Conservation (phyloP, 1,284 basidiomycete species). For the Austroboletus novae-zelandiae region DNA sequence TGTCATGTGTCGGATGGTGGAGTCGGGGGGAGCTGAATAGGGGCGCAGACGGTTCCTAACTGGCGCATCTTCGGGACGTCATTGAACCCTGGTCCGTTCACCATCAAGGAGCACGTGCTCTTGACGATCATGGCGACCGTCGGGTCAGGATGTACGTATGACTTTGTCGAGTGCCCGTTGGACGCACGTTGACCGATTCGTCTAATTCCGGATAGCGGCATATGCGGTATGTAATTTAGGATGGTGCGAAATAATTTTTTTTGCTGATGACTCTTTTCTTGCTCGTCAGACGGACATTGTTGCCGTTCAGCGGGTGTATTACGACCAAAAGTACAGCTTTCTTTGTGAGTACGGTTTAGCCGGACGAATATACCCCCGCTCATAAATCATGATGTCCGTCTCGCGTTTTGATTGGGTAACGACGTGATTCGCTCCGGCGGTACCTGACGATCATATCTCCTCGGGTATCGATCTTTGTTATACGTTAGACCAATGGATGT, state of each 20-base stretch:
- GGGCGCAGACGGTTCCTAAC: conserved; percentile 45
- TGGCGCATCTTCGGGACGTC: conserved; percentile 53
- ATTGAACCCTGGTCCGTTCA: conserved; percentile 72
- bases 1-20: not conserved
- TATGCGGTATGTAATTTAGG: conserved; percentile 25
- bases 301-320: conserved; percentile 73
- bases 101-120: conserved; percentile 69
- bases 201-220: conserved; percentile 19
- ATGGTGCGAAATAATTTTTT: not conserved
- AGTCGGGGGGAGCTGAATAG: not conserved
- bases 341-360: conserved; percentile 40
- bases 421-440: not conserved
- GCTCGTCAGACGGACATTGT: conserved; percentile 62
- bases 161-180: not conserved
- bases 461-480: conserved; percentile 14
- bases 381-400: too few species aligned
- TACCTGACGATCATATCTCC: not conserved
- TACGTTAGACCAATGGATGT: conserved; percentile 62
- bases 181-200: not conserved
- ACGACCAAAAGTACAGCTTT: conserved; percentile 64
- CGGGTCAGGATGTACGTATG: conserved; percentile 41
- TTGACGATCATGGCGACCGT: conserved; percentile 80
- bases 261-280: not conserved
- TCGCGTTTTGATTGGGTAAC: too few species aligned
- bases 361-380: not conserved